These are phyloP conservation scores for Ophiostoma ulmi DNA, from an alignment of 2,329 filamentous ascomycete species.

Conservation along the genomic window DNA sequence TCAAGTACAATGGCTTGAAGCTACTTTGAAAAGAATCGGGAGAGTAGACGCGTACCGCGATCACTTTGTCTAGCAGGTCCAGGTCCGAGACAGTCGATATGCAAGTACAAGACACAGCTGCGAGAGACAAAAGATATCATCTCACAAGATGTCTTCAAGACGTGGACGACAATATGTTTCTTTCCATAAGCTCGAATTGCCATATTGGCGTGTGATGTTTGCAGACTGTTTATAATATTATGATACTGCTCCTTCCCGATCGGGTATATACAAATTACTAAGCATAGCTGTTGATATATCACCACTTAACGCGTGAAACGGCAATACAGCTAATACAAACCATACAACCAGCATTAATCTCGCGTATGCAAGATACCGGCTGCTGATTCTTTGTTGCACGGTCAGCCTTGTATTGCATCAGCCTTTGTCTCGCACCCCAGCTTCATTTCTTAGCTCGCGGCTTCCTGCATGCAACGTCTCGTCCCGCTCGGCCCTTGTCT, in stretches of 20 bases:
- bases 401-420: neutral
- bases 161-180: neutral
- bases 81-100: neutral
- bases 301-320: neutral
- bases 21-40: too few species aligned
- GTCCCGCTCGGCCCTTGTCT: neutral
- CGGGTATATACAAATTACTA: neutral
- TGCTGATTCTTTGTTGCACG: neutral
- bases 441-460: neutral
- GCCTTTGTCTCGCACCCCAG: neutral
- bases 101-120: neutral
- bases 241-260: neutral
- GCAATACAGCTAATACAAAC: neutral
- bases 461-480: constrained; percentile 6
- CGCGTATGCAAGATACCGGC: neutral
- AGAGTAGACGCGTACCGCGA: neutral
- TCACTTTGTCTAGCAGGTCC: neutral
- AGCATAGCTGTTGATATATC: neutral
- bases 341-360: too few species aligned
- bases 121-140: neutral
- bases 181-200: neutral
- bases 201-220: neutral
- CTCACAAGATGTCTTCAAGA: neutral
- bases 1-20: too few species aligned
- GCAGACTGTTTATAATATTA: neutral